These are phyloP conservation scores for Yamadazyma conglobata DNA, from an alignment of 1,139 yeast species.

Conservation along the genomic window DNA sequence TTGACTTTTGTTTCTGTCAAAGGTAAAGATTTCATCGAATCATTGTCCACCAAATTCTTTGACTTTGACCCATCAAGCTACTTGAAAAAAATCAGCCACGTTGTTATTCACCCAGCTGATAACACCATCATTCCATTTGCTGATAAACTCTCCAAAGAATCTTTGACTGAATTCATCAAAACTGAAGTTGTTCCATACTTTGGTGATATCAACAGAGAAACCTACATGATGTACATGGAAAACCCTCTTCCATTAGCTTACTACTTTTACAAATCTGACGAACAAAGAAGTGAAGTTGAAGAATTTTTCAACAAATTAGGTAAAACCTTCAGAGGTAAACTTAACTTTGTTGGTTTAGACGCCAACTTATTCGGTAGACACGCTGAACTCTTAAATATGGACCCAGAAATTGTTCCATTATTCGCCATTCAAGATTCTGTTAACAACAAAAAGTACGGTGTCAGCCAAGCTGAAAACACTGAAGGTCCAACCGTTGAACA, in stretches of 20 bases:
- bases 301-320: constrained; percentile 60
- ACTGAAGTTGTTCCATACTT: constrained; percentile 79
- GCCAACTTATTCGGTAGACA: constrained; percentile 81
- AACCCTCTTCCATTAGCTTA: constrained; percentile 79
- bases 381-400: constrained; percentile 83
- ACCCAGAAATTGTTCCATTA: constrained; percentile 79
- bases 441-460: constrained; percentile 72
- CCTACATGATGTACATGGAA: constrained; percentile 72
- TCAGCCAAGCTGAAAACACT: constrained; percentile 44
- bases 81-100: constrained; percentile 27
- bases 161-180: constrained; percentile 54
- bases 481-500: constrained; percentile 33
- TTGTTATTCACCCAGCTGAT: constrained; percentile 37
- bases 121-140: constrained; percentile 29
- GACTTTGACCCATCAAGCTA: constrained; percentile 19
- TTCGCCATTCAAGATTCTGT: constrained; percentile 79
- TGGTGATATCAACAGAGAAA: constrained; percentile 85
- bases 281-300: constrained; percentile 58
- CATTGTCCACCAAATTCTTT: constrained; percentile 22
- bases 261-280: constrained; percentile 72
- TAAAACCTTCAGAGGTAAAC: constrained; percentile 70
- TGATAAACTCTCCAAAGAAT: constrained; percentile 19
- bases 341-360: constrained; percentile 87
- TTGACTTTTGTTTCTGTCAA: constrained; percentile 57
- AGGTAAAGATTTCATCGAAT: constrained; percentile 31